Conservation (phyloP, 495 filamentous ascomycete genomes). For the Amphirosellinia nigrospora region DNA sequence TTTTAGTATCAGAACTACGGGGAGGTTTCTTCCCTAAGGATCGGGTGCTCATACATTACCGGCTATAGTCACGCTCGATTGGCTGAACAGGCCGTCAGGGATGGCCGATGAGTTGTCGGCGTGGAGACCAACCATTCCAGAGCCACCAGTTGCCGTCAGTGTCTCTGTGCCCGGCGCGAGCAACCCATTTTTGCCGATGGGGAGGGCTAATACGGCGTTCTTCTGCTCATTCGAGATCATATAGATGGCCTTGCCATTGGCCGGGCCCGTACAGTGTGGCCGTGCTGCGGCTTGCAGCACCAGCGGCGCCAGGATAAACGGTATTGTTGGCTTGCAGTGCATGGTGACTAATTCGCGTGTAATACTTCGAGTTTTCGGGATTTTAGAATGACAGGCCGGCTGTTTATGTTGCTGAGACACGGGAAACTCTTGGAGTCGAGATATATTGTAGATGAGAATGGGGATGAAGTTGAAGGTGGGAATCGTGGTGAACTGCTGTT, state of each 20-base stretch:
- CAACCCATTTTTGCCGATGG: constrained; percentile 49
- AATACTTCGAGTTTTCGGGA: background rate
- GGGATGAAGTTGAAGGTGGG: background rate
- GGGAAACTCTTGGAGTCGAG: background rate
- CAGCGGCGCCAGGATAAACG: constrained; percentile 14
- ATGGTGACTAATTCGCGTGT: background rate
- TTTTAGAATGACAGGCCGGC: constrained; percentile 3
- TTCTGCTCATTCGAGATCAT: constrained; percentile 55
- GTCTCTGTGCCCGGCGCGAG: constrained; percentile 44
- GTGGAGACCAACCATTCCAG: constrained; percentile 44
- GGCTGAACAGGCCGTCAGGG: constrained; percentile 60
- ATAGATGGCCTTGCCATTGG: constrained; percentile 54
- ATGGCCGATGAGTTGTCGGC: constrained; percentile 40
- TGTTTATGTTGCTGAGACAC: background rate
- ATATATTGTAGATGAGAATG: background rate
- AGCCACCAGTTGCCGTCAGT: constrained; percentile 46
- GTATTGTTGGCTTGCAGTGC: constrained; percentile 10
- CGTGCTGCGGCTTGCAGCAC: constrained; percentile 11
- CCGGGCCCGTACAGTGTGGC: background rate
- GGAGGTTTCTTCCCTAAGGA: constrained; percentile 13
- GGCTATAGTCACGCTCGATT: constrained; percentile 55
- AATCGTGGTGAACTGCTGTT: background rate
- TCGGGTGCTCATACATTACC: constrained; percentile 49
- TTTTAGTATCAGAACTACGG: background rate
- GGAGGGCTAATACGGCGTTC: constrained; percentile 56